phyloP scores from a whole-genome alignment of 2,329 filamentous ascomycete species.

The Gnomoniopsis smithogilvyi region DNA sequence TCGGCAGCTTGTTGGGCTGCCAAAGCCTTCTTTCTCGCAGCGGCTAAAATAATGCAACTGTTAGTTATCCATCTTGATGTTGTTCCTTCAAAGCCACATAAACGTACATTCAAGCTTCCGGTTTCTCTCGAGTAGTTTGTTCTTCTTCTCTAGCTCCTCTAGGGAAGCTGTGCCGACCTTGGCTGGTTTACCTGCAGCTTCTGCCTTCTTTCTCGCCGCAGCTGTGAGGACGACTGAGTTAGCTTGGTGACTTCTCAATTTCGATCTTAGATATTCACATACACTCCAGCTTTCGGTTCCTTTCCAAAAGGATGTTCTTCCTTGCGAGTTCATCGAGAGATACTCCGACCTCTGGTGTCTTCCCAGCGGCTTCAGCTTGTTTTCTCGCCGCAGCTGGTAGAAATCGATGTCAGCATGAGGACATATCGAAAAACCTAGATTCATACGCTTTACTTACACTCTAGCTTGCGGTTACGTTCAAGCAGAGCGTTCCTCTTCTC shows the following conservation, averaged over 20 bases:
- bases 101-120: not conserved
- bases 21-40: not conserved
- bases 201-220: not conserved
- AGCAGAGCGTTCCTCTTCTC: constrained; percentile 12
- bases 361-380: constrained; percentile 3
- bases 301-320: not conserved
- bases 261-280: not conserved
- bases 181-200: not conserved
- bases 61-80: not conserved
- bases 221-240: not conserved
- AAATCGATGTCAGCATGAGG: constrained; percentile 1
- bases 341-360: not conserved
- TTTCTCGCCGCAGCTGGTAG: constrained; percentile 6
- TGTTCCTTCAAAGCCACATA: not conserved
- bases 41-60: not conserved
- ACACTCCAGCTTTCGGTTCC: not conserved
- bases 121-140: not conserved
- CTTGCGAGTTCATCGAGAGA: not conserved
- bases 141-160: not conserved
- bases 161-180: not conserved
- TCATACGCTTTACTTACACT: not conserved
- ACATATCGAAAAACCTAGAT: not conserved
- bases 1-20: not conserved
- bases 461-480: constrained; percentile 10
- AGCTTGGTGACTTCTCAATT: not conserved